Evolutionary conservation across 176 grass and related monocot species (phyloP).

Genomic region (Hordeum marinum): DNA sequence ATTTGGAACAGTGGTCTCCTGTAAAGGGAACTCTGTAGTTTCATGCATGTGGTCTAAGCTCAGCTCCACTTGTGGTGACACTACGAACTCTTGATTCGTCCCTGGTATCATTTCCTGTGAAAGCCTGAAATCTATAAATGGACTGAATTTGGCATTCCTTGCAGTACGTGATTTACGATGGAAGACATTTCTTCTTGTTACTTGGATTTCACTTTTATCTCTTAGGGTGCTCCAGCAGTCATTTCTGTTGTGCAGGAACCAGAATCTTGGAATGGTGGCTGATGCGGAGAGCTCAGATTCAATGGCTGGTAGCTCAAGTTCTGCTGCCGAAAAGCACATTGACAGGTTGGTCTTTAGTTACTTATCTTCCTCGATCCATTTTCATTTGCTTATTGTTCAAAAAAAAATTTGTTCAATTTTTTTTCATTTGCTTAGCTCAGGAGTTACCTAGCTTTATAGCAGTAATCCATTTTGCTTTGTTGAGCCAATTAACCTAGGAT

Average conservation of each 20-base stretch:
- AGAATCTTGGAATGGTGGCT: constrained; percentile 43
- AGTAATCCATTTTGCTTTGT: neutral
- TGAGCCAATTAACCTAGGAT: neutral
- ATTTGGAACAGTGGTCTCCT: neutral
- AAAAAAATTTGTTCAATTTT: too few relatives aligned
- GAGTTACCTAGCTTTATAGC: neutral
- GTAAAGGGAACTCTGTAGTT: neutral
- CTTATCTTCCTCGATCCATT: neutral
- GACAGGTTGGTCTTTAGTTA: constrained; percentile 33
- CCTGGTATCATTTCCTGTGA: neutral
- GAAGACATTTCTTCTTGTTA: neutral
- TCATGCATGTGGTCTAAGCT: neutral
- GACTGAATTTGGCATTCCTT: neutral
- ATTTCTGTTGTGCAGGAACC: constrained; percentile 17
- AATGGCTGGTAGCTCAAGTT: constrained; percentile 27
- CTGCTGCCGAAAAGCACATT: neutral
- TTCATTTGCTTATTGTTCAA: neutral
- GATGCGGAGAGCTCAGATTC: constrained; percentile 38
- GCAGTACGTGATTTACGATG: neutral
- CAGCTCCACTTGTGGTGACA: neutral
- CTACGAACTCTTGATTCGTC: neutral
- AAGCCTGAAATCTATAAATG: neutral
- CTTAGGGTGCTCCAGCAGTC: neutral
- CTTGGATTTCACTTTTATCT: neutral
- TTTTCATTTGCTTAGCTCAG: neutral